These are phyloP conservation scores for Sphagnum fallax DNA, from an alignment of 228 moss, liverwort and hornwort genomes.

Conservation along the genomic window DNA sequence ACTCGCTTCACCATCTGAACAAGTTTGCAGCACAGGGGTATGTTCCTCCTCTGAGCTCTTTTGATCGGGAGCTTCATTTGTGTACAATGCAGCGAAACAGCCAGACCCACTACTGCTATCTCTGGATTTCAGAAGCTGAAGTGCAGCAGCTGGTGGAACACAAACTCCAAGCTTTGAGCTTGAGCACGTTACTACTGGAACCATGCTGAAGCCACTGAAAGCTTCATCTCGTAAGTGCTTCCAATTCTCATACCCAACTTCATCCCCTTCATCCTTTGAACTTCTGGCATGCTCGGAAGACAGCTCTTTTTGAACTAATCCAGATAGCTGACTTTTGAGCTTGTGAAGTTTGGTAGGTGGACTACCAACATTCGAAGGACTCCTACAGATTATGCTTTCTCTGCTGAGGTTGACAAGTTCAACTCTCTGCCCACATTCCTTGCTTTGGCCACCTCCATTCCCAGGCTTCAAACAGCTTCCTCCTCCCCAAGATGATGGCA, in stretches of 20 bases:
- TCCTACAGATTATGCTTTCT: not conserved
- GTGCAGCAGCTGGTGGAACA: no score
- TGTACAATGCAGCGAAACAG: constrained; percentile 14
- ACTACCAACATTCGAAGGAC: not conserved
- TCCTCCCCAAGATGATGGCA: no score
- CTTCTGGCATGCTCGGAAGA: not conserved
- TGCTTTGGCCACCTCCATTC: not conserved
- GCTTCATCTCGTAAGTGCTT: constrained; percentile 18
- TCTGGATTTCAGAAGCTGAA: constrained; percentile 12
- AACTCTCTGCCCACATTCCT: not conserved
- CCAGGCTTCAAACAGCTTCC: not conserved
- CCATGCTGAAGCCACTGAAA: no score
- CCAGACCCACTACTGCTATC: constrained; percentile 41
- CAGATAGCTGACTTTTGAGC: not conserved
- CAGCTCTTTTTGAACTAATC: not conserved
- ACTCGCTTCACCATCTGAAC: constrained; percentile 35
- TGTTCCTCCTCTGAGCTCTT: constrained; percentile 13
- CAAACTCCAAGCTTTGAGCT: no score
- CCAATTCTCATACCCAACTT: constrained; percentile 7
- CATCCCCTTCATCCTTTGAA: constrained; percentile 13
- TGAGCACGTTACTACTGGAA: no score
- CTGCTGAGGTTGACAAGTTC: not conserved
- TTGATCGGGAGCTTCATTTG: constrained; percentile 5
- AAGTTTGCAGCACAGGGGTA: constrained; percentile 20
- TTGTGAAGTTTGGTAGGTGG: not conserved